Evolutionary conservation across 2,329 filamentous ascomycete genomes (phyloP), one percentile per base, ranked within the genome.

Genomic region (Cryphonectria nitschkei): DNA sequence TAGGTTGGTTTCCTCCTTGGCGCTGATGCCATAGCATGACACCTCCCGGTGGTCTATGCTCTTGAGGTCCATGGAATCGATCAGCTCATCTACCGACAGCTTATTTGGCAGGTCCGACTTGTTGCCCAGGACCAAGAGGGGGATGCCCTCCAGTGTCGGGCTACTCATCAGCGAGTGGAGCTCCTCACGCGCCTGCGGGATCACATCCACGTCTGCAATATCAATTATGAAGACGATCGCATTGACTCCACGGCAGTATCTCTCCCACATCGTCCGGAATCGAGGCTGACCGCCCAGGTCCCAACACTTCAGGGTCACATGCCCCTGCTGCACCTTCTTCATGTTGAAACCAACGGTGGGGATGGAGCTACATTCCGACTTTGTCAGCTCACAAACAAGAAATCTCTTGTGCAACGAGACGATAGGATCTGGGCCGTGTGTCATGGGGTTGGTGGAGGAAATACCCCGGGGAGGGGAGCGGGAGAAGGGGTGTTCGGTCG

Each of bases 331-430:
- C 77, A 99, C 94, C 76, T 93, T 92, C 87, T 98, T 98, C 90
- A 98, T 97, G 82, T 98, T 99, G 86, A 98, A 98, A 75, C 96
- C 96, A 77, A 99, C 95, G 22, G 96, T 99, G 73, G 96, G 96
- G 81, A 98, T 98, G 75, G 95, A 97, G 86, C 95, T 98, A 85
- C 79, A 83, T 75, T 50, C 32, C 69, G 65, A 46, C 54, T 52
- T n/a, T 37, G 64, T 69, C 65, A 72, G 69, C 46, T 41, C 61
- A 78, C 76, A 75, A 74, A 74, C 77, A 85, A 81, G 29, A 19
- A 52, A 3, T 83, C 81, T 7, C 22, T 50, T 50, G 46, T 19
- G 77, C 74, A 76, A 75, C 68, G 61, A 43, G 68, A 69, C 46
- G 65, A 62, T 61, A 37, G 70, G 41, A 68, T 60, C 58, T 22